Base-by-base conservation (phyloP, 352 stramenopile species). In the Globisporangium abappressorium region DNA sequence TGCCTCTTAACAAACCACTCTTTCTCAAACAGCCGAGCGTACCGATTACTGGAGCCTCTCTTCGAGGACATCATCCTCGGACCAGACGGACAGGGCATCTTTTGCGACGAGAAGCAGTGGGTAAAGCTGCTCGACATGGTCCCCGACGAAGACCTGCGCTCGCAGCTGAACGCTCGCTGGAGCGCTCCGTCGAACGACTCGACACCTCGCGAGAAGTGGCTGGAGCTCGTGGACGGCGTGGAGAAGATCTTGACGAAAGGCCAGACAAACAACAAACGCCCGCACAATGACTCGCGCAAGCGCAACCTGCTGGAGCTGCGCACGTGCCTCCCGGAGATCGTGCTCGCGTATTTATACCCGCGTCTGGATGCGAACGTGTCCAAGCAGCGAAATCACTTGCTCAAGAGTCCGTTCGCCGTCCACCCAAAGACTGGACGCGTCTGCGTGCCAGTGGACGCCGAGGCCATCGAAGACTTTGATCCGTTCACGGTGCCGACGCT, bases 281-380 rank as follows among this genome's bases (percentile, higher is more conserved):
- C 4, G n/a, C 60, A 63, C 24, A 80, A 76, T 43, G 69, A 90
- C 64, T 80, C 89, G 66, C 80, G 85, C 49, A 95, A 85, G 77
- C 91, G 78, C 71, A 92, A 76, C 62, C 72, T 85, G 11, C 60
- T 76, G 7, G 84, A 94, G 41, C 75, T 96, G 47, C 78, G 90
- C 51, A 93, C 87, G 49, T 99, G 96, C 87, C 74, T 98, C 24
- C 86, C 95, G 65, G 94, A 99, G 79, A 98, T 98, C 54, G 96
- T 99, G 46, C 95, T 99, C 65, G 81, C 88, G 41, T 97, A 99
- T 70, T 88, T 97, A 34, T 99, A 99, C 77, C 97, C 98, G 15
- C 89, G 98, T 43, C 76, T 99, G 68, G 98, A 99, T 97, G 98
- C 98, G 46, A 99, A 99, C 78, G 98, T 99, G 59, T 99, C 97